Conservation (phyloP, 176 grass and related monocot species). For the Panicum miliaceum region DNA sequence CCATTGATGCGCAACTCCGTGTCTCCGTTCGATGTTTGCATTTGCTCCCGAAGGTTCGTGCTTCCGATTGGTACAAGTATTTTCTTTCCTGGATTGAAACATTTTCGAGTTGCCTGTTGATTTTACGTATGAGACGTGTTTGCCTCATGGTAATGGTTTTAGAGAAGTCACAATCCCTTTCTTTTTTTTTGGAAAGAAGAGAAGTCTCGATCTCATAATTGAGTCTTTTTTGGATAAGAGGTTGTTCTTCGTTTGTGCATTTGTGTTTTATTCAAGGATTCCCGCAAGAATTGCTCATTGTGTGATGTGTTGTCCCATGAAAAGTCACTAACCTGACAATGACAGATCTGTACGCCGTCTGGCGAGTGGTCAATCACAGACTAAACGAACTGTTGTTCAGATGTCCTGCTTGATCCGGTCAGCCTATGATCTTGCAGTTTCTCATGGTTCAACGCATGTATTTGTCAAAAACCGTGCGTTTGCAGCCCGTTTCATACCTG, state of each 20-base stretch:
- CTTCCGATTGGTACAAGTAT: neutral
- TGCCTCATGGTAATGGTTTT: neutral
- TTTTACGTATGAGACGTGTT: constrained; percentile 8
- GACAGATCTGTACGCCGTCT: constrained; percentile 39
- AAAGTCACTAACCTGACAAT: constrained; percentile 15
- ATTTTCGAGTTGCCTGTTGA: neutral
- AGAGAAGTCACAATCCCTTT: constrained; percentile 11
- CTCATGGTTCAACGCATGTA: neutral
- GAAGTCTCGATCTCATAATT: constrained; percentile 19
- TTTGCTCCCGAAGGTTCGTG: neutral
- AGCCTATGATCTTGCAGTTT: neutral
- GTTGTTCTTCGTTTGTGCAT: constrained; percentile 4
- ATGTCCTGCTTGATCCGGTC: constrained; percentile 24
- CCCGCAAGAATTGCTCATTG: neutral
- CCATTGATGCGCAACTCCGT: constrained; percentile 11
- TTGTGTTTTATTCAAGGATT: neutral
- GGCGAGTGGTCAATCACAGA: constrained; percentile 6
- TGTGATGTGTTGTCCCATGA: constrained; percentile 30
- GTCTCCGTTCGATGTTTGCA: constrained; percentile 7
- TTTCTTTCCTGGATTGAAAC: neutral
- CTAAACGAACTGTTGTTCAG: neutral
- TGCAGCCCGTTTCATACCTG: neutral
- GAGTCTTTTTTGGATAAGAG: neutral
- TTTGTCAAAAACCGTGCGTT: constrained; percentile 22
- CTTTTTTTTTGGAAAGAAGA: neutral